Evolutionary conservation across 305 asterid genomes (phyloP), one percentile per base, ranked within the genome.

Genomic region (Fraxinus paxiana): DNA sequence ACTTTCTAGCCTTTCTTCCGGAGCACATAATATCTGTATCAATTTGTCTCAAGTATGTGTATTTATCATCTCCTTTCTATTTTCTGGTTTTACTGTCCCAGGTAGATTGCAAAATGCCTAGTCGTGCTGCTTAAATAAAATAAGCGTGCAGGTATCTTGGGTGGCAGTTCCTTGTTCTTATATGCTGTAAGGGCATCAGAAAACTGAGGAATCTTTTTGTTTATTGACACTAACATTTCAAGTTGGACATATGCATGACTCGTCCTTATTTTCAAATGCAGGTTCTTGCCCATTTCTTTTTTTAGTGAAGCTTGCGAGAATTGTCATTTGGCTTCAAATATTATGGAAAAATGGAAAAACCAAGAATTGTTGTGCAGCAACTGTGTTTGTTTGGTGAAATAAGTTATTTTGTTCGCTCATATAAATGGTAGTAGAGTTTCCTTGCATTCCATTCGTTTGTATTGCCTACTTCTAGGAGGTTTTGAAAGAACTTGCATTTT

Each of bases 101-200:
- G 63, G 63, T 51, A 51, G 63, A 51, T 51, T 51, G 63, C 22
- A 51, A 51, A 51, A 51, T 0, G 22, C 61, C 61, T 51, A 89
- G 87, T 89, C 89, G 79, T 84, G 92, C 94, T 91, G 94, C 96
- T 88, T 84, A 83, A 87, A 86, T 79, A 78, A 76, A 86, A 86
- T 85, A 88, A 80, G 84, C 79, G 78, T 82, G 88, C 89, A 89
- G 93, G 88, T 87, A 59, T 90, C 94, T 82, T 85, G 84, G 92
- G 94, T 51, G 94, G 88, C 89, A 81, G 73, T 86, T 87, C 86
- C 63, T n/a, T n/a, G 63, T 51, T 51, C 83, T 87, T 87, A 86
- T 85, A 86, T 86, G 92, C 87, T 91, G 98, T 92, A 89, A 81
- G 90, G 80, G 22, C 63, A 81, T 76, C 30, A 56, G 31, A 67